A percentile compares a stretch with the other conserved stretches of the same genome.
Conservation (phyloP, 2,329 filamentous ascomycete species). For the Botrytis squamosa region DNA sequence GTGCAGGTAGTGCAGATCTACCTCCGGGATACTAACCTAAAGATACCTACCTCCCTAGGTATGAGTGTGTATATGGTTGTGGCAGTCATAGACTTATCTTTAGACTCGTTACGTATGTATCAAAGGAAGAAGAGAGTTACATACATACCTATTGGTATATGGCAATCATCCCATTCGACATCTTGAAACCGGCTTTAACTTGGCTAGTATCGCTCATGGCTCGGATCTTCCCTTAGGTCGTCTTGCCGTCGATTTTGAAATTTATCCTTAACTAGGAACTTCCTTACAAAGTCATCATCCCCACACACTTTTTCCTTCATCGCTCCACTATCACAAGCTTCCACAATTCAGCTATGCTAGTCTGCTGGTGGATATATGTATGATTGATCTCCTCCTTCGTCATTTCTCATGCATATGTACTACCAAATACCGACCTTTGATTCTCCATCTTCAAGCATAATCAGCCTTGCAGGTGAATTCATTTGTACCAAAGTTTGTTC, state of each 20-base stretch:
- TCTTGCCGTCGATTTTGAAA: not conserved
- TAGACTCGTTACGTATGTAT: not conserved
- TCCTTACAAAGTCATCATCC: conserved; percentile 16
- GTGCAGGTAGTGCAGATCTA: conserved; percentile 1
- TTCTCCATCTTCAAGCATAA: conserved; percentile 7
- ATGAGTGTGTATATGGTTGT: not conserved
- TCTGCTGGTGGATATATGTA: conserved; percentile 19
- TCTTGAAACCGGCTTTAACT: not conserved
- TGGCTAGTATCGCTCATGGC: not conserved
- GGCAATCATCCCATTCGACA: not conserved
- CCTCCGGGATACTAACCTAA: not conserved
- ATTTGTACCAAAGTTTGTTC: not conserved
- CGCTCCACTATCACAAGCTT: conserved; percentile 11
- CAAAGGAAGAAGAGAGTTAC: not conserved
- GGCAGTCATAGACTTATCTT: not conserved
- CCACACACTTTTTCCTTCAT: conserved; percentile 17
- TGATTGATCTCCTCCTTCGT: conserved; percentile 5
- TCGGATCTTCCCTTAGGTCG: conserved; percentile 12
- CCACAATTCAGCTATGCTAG: conserved; percentile 12
- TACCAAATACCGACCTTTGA: not conserved
- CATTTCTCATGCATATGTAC: conserved; percentile 19
- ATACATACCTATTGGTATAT: not conserved
- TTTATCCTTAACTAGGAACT: not conserved
- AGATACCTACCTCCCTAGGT: not conserved
- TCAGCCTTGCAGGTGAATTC: conserved; percentile 14